phyloP scores from a whole-genome alignment of 805 yeast species.

The Yamadazyma scolyti region DNA sequence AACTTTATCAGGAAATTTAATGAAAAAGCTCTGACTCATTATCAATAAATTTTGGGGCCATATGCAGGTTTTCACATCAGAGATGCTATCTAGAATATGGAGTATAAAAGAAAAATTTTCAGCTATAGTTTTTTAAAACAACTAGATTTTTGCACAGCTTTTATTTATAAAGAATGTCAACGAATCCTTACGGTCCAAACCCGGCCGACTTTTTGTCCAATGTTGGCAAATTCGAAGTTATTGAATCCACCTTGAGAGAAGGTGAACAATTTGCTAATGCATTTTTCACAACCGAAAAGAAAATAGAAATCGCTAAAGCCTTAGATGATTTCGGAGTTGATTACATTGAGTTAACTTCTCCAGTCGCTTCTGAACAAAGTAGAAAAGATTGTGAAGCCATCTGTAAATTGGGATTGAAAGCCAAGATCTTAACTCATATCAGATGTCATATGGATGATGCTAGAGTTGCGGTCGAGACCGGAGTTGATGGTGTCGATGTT shows the following conservation, averaged over 20 bases:
- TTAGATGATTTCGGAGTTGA: slow-evolving; percentile 97
- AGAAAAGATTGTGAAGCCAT: slow-evolving; percentile 95
- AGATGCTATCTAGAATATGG: not conserved
- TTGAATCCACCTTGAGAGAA: slow-evolving; percentile 94
- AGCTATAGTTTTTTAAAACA: no score
- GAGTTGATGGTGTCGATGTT: slow-evolving; percentile 98
- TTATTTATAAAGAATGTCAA: slow-evolving; percentile 6
- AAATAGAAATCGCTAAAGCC: slow-evolving; percentile 95
- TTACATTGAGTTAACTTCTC: slow-evolving; percentile 95
- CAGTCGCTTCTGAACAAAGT: slow-evolving; percentile 95
- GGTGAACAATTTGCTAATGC: slow-evolving; percentile 99
- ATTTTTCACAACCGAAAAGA: slow-evolving; percentile 89
- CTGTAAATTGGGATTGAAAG: slow-evolving; percentile 93
- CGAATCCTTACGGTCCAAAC: slow-evolving; percentile 92
- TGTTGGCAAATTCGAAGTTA: slow-evolving; percentile 82
- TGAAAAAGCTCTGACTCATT: slow-evolving; percentile 10
- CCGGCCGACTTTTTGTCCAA: slow-evolving; percentile 91
- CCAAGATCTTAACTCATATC: slow-evolving; percentile 93
- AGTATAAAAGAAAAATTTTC: slow-evolving; percentile 5
- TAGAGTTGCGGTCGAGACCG: slow-evolving; percentile 93
- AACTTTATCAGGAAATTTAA: no score
- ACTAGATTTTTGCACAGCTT: not conserved
- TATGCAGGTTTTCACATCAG: slow-evolving; percentile 1
- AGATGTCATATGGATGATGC: slow-evolving; percentile 99
- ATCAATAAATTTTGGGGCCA: slow-evolving; percentile 1